Percentiles rank a stretch among this genome's conserved stretches.
phyloP scores from a whole-genome alignment of 192 early-diverging fungal genomes.

The Backusella morwellensis region DNA sequence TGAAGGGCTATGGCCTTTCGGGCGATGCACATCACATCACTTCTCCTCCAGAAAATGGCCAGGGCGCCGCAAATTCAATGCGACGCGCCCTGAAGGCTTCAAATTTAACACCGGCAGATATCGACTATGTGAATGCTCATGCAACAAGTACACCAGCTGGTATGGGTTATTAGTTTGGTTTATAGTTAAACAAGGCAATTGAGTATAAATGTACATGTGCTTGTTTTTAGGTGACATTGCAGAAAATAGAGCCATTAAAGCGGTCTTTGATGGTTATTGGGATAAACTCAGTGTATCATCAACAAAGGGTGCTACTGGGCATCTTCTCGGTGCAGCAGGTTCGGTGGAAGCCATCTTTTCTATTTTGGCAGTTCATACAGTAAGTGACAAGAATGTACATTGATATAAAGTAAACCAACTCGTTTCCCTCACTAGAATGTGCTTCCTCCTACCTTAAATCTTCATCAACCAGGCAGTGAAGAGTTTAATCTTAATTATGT shows the following conservation, averaged over 20 bases:
- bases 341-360: constrained; percentile 92
- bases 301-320: constrained; percentile 90
- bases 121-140: constrained; percentile 94
- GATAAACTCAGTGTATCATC: constrained; percentile 73
- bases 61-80: constrained; percentile 90
- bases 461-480: constrained; percentile 56
- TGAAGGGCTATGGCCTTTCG: constrained; percentile 88
- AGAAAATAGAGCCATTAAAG: constrained; percentile 83
- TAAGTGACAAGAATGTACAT: constrained; percentile 24
- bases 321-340: constrained; percentile 94
- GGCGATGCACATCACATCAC: constrained; percentile 95
- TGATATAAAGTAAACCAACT: not conserved
- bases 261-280: constrained; percentile 61
- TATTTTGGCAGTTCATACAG: constrained; percentile 69
- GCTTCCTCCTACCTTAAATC: constrained; percentile 85
- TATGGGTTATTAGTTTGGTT: constrained; percentile 12
- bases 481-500: constrained; percentile 87
- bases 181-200: not conserved
- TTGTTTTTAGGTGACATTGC: constrained; percentile 67
- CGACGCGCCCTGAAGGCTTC: constrained; percentile 66
- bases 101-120: constrained; percentile 51
- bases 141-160: constrained; percentile 85
- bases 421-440: constrained; percentile 46
- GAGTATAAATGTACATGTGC: constrained; percentile 8
- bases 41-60: constrained; percentile 82